Base-by-base conservation (phyloP, 768 basidiomycete genomes). In the Coprinopsis cinerea region DNA sequence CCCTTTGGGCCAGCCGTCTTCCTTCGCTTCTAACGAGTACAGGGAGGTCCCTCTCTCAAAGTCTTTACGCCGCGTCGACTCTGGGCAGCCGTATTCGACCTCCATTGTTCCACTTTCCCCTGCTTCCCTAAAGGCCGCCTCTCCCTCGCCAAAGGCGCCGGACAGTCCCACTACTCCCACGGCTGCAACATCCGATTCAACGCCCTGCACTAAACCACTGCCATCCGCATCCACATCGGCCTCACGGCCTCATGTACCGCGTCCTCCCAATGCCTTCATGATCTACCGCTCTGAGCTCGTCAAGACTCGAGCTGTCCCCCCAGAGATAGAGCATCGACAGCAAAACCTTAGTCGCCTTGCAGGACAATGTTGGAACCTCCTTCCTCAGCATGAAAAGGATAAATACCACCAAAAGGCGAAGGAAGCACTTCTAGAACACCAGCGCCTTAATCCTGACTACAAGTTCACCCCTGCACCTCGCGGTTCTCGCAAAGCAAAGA, bases 221-320 rank as follows among this genome's bases (percentile, higher is more conserved):
- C 43, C 24, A 17, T 25, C 30, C 37, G 7, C 30, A 51, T 44
- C 50, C 43, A 49, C 44, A 32, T 55, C 44, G 23, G 50, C 54
- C 24, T 35, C 53, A 9, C 48, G 32, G 13, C 15, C 51, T 39
- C 81, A 83, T 59, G 77, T 89, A 47, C 79, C 82, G 25, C 81
- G 88, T 26, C 88, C 90, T 2, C 76, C 85, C 37, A 92, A 92
- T 60, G 85, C 88, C 2, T 92, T 92, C 70, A 88, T 92, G 66
- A 70, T 91, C 52, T 92, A 79, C 62, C 82, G 90, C 34, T 88
- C 82, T 17, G 77, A 76, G 59, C 75, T 85, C 37, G 76, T 73
- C 37, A 75, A 75, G 53, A 66, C 72, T 2, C 67, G 73, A 30
- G 62, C 73, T 25, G 78, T 78, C 44, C 74, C 73, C 1, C 40